phyloP scores from a whole-genome alignment of 116 monocot genomes.

The Thalassia testudinum region DNA sequence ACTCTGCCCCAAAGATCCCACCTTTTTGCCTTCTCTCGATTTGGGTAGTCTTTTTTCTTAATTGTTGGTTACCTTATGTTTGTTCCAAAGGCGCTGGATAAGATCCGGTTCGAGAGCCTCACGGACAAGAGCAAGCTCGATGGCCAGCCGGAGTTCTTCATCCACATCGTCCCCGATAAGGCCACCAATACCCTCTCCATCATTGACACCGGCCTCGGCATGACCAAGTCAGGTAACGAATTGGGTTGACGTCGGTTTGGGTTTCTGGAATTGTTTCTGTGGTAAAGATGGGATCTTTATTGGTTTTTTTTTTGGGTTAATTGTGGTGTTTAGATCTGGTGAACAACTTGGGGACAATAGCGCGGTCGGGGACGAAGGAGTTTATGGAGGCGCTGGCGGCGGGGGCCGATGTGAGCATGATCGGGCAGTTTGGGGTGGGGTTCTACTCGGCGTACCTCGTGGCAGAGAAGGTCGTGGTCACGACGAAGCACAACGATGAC shows the following conservation, averaged over 20 bases:
- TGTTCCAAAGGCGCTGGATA: conserved; percentile 19
- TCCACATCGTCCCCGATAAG: conserved; percentile 33
- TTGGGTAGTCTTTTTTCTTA: neutral
- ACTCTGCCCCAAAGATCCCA: neutral
- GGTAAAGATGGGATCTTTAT: neutral
- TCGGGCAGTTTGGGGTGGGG: conserved; percentile 28
- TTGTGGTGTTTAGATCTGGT: conserved; percentile 16
- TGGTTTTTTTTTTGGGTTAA: no score
- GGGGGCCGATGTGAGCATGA: conserved; percentile 31
- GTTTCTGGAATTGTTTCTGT: neutral
- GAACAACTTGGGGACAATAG: conserved; percentile 35
- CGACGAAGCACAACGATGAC: conserved; percentile 21
- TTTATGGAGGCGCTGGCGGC: conserved; percentile 35
- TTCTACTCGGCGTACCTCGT: conserved; percentile 26
- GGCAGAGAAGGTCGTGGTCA: conserved; percentile 21
- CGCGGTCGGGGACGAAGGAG: conserved; percentile 34
- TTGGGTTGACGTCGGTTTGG: neutral
- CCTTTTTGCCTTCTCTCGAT: neutral
- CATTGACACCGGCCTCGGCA: conserved; percentile 29
- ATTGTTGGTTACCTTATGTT: neutral
- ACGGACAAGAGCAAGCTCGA: conserved; percentile 43
- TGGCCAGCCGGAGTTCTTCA: conserved; percentile 32
- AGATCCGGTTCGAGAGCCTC: conserved; percentile 32
- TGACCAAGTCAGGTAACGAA: conserved; percentile 29
- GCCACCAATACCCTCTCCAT: conserved; percentile 22